Base-by-base conservation (phyloP, 768 basidiomycete species). In the Macrolepiota dolichaula region DNA sequence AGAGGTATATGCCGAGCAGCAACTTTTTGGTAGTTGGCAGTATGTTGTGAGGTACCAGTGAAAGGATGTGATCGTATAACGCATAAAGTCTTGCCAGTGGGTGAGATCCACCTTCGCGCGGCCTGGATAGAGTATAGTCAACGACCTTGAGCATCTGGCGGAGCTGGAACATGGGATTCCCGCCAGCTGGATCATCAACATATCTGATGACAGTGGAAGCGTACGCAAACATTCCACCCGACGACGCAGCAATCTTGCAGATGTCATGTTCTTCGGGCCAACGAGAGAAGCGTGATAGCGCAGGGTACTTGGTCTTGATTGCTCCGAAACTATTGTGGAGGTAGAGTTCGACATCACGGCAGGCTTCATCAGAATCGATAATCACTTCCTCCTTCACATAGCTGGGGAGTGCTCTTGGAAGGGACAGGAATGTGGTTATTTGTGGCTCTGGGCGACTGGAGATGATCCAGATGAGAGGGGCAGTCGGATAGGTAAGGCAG, bases 161-260 rank as follows among this genome's bases (percentile, higher is more conserved):
- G 10, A 58, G 65, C 47, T 19, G 12, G 22, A n/a, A 13, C 2
- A 38, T 29, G 3, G 61, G 56, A 13, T 59, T n/a, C n/a, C 40
- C 40, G 40, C n/a, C 12, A 11, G 40, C 40, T n/a, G n/a, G n/a
- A n/a, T 63, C 62, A 15, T 57, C 67, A 38, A 71, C 56, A 57
- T 63, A 70, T 27, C 66, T 65, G 9, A 70, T 49, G 27, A 66
- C 63, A 12, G 67, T 69, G 0, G 68, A 64, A 1, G 63, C 66
- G 32, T 69, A 73, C 36, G 72, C 66, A 47, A 71, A 72, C 40
- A 65, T 65, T 6, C 70, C 68, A 2, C 63, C 65, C 3, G 71
- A 64, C 24, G 64, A 68, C 3, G 63, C 17, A 0, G 66, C 64
- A 3, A 72, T 61, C 0, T 13, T n/a, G 7, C 63, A 37, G 2